These are phyloP conservation scores for Metschnikowia noctiluminum DNA, from an alignment of 805 yeast genomes.

Conservation along the genomic window DNA sequence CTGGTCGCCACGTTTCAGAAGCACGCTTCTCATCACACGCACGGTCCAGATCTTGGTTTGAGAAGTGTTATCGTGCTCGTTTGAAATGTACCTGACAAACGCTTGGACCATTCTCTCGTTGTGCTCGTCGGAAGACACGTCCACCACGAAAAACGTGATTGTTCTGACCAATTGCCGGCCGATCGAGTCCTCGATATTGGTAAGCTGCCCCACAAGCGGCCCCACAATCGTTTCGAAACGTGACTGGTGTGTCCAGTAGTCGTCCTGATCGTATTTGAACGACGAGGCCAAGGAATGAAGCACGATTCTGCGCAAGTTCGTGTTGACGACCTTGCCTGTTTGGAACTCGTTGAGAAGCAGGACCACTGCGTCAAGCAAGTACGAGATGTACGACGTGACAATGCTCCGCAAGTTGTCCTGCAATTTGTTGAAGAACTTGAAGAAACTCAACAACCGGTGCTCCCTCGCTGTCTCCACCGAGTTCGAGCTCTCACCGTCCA, in stretches of 20 bases:
- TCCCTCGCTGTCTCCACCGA: constrained; percentile 39
- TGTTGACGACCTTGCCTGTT: constrained; percentile 36
- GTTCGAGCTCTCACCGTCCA: constrained; percentile 68
- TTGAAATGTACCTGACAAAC: constrained; percentile 35
- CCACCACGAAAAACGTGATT: constrained; percentile 67
- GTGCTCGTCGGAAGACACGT: constrained; percentile 64
- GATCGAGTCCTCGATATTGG: constrained; percentile 63
- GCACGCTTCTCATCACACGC: constrained; percentile 72
- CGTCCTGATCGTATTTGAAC: constrained; percentile 86
- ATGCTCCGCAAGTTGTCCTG: constrained; percentile 83
- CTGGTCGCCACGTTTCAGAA: constrained; percentile 89
- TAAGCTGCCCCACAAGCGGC: constrained; percentile 63
- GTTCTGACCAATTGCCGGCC: constrained; percentile 82
- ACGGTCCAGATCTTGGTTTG: constrained; percentile 84
- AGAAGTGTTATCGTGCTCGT: constrained; percentile 46
- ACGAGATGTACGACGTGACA: constrained; percentile 83
- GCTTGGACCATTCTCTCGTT: constrained; percentile 59
- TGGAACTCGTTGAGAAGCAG: constrained; percentile 51
- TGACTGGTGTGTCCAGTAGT: constrained; percentile 87
- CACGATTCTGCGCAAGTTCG: constrained; percentile 67
- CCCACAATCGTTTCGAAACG: constrained; percentile 72
- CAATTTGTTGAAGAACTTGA: constrained; percentile 79
- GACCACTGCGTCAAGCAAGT: constrained; percentile 72
- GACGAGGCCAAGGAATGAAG: constrained; percentile 73
- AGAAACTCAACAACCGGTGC: constrained; percentile 64